Conservation (phyloP, 805 yeast genomes). For the Sungouiella blattae region DNA sequence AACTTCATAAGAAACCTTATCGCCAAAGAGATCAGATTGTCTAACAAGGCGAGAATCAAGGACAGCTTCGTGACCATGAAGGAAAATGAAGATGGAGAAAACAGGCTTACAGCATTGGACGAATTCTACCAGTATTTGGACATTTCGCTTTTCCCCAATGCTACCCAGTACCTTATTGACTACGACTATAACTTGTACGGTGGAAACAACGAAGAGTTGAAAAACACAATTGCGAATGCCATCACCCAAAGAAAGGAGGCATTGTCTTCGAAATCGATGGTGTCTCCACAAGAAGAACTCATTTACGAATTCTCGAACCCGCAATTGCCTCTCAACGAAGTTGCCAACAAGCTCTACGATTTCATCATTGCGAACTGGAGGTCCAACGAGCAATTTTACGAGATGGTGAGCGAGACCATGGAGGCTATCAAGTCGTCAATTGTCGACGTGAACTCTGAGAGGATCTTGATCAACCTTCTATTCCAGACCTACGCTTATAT, state of each 20-base stretch:
- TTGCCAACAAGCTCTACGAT: slow-evolving; percentile 38
- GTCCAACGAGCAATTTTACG: slow-evolving; percentile 33
- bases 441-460: slow-evolving; percentile 17
- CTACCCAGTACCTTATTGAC: slow-evolving; percentile 24
- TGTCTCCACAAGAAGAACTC: slow-evolving; percentile 38
- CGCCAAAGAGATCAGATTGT: slow-evolving; percentile 76
- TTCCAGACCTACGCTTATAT: slow-evolving; percentile 73
- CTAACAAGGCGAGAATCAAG: slow-evolving; percentile 68
- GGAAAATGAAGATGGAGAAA: slow-evolving; percentile 18
- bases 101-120: slow-evolving; percentile 21
- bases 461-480: slow-evolving; percentile 54
- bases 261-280: slow-evolving; percentile 14
- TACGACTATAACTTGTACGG: slow-evolving; percentile 38
- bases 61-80: slow-evolving; percentile 53
- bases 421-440: slow-evolving; percentile 20
- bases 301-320: slow-evolving; percentile 33
- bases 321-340: slow-evolving; percentile 34
- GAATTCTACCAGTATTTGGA: slow-evolving; percentile 40
- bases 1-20: slow-evolving; percentile 75
- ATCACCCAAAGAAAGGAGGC: slow-evolving; percentile 22
- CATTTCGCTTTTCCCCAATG: slow-evolving; percentile 30
- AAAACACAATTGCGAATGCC: slow-evolving; percentile 23
- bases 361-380: slow-evolving; percentile 40
- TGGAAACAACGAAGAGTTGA: slow-evolving; percentile 21
- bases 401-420: slow-evolving; percentile 29